Evolutionary conservation across 1,284 basidiomycete species (phyloP).

Genomic region (Pseudozyma thailandica): DNA sequence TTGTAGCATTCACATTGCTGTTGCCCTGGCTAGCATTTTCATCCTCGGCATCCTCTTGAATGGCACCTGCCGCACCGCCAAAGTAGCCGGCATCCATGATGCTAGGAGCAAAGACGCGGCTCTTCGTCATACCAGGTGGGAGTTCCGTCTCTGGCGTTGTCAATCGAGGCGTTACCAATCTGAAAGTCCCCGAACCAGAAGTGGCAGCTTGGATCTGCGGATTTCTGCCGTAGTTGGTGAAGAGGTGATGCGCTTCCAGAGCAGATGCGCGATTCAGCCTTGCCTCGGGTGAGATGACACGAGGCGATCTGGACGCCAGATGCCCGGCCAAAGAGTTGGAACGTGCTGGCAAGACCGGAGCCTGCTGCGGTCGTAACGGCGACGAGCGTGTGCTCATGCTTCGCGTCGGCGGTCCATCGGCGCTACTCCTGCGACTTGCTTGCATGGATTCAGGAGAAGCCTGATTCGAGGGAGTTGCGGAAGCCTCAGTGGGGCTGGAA

Average conservation of each 20-base stretch:
- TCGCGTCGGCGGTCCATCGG: background rate
- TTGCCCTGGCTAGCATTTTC: background rate
- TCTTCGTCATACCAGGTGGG: slow-evolving; percentile 24
- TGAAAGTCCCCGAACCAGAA: slow-evolving; percentile 56
- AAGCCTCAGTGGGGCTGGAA: slow-evolving; percentile 7
- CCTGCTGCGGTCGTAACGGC: slow-evolving; percentile 18
- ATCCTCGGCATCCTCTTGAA: slow-evolving; percentile 23
- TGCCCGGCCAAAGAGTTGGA: slow-evolving; percentile 32
- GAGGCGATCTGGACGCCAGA: slow-evolving; percentile 22
- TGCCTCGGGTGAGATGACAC: slow-evolving; percentile 21
- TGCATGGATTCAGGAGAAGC: background rate
- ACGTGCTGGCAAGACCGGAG: slow-evolving; percentile 24
- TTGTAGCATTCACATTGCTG: background rate
- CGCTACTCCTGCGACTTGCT: slow-evolving; percentile 16
- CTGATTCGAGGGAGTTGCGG: background rate
- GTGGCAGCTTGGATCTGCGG: slow-evolving; percentile 61
- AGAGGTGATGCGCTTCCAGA: slow-evolving; percentile 44
- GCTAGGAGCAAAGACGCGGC: slow-evolving; percentile 14
- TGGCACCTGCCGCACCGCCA: slow-evolving; percentile 29
- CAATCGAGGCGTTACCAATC: slow-evolving; percentile 54
- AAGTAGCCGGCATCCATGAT: slow-evolving; percentile 52
- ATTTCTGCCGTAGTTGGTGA: slow-evolving; percentile 19
- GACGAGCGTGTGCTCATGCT: slow-evolving; percentile 23
- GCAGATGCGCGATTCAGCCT: slow-evolving; percentile 32
- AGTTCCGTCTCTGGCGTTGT: slow-evolving; percentile 55